Conservation (phyloP, 108 stramenopile species). For the Cyclotella choctawhatcheeana region DNA sequence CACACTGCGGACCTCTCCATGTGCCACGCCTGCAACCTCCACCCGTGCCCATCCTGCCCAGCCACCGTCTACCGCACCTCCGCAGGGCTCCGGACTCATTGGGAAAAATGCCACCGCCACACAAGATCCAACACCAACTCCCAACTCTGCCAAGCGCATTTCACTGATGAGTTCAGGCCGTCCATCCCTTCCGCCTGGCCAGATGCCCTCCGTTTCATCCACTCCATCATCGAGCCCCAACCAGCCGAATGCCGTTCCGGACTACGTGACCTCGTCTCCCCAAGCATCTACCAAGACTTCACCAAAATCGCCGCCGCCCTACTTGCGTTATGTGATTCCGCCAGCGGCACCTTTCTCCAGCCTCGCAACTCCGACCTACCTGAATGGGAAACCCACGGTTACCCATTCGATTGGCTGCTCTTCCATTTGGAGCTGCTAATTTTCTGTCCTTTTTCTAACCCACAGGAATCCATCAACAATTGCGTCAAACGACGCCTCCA, state of each 20-base stretch:
- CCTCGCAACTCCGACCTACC: neutral
- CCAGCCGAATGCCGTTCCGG: neutral
- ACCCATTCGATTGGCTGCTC: neutral
- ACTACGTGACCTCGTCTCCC: neutral
- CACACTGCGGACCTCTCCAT: neutral
- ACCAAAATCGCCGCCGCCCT: neutral
- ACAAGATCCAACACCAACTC: neutral
- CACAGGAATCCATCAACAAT: neutral
- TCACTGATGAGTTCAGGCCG: neutral
- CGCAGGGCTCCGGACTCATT: neutral
- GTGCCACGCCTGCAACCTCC: neutral
- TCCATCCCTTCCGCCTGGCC: neutral
- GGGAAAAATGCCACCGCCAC: neutral
- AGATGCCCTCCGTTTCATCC: neutral
- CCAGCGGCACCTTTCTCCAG: neutral
- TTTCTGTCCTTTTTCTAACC: neutral
- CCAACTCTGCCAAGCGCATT: neutral
- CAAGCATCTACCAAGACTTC: neutral
- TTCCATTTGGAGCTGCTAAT: conserved; percentile 1
- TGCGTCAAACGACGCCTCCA: conserved; percentile 1
- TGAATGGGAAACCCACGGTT: neutral
- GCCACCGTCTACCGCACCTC: neutral
- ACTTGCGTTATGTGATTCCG: neutral
- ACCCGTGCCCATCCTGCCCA: conserved; percentile 2
- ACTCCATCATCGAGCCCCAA: neutral